Base-by-base conservation (phyloP, 768 basidiomycete genomes). In the Russula dissimulans region DNA sequence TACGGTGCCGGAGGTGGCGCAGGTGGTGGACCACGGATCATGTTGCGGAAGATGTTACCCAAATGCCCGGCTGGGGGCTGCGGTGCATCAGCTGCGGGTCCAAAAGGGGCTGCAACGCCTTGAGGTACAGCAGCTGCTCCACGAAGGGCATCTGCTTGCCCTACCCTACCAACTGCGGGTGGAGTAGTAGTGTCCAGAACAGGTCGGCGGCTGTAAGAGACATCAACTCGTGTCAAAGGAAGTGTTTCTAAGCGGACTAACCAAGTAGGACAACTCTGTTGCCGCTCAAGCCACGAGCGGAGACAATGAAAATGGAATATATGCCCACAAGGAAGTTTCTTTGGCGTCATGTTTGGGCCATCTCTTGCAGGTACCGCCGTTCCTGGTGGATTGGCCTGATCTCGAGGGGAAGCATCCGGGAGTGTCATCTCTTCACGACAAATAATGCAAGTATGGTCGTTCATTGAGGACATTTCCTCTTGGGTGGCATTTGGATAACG, bases 261-360 rank as follows among this genome's bases (percentile, higher is more conserved):
- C 95, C 95, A 99, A 44, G 97, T 99, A 1, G 97, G 97, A 71
- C 97, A 99, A 67, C 91, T 98, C 72, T 98, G 97, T 71, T 99
- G 97, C 46, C 97, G 81, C 72, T 99, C 97, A 31, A 99, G 80
- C 97, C 97, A 99, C 22, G 92, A 95, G 43, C 93, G 81, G 63
- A 99, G 80, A 72, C 97, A 99, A 69, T 97, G 86, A 71, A 97
- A 95, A 73, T 99, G 97, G 76, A 99, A 99, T 45, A 97, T 85
- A 71, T 99, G 97, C 0, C 95, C 95, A 74, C 97, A 99, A 9
- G 89, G 91, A 26, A 99, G 77, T 70, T 92, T 95, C 76, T 99
- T 99, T 2, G 95, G 95, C 14, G 94, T 95, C 56, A 91, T 91
- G 68, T 97, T 97, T 9, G 91, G 90, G 11, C 90, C 91, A 64